phyloP scores from a whole-genome alignment of 495 filamentous ascomycete species.

The Aspergillus indologenus region DNA sequence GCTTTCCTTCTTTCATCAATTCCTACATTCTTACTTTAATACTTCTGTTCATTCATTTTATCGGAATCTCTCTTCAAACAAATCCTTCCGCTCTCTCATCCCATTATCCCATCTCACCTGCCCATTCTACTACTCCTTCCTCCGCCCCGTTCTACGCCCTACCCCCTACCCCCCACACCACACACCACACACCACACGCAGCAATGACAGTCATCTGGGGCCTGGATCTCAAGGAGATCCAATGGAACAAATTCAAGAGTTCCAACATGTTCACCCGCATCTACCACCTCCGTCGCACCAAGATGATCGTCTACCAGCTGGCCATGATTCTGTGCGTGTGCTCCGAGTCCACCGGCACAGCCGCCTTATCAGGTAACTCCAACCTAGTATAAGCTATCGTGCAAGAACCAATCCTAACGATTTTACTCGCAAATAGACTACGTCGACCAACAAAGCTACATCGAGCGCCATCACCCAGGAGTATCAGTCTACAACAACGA shows the following conservation, averaged over 20 bases:
- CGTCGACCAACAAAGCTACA: conserved; percentile 42
- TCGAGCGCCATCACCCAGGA: conserved; percentile 27
- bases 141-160: not conserved
- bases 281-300: conserved; percentile 48
- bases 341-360: conserved; percentile 49
- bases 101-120: too few species aligned
- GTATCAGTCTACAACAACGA: conserved; percentile 44
- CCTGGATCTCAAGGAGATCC: conserved; percentile 48
- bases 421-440: conserved; percentile 33
- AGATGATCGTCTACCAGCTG: conserved; percentile 53
- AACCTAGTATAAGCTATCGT: not conserved
- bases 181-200: not conserved
- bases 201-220: conserved; percentile 50
- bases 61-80: not conserved
- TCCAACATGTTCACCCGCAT: conserved; percentile 49
- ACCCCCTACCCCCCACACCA: not conserved
- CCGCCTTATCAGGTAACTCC: conserved; percentile 42
- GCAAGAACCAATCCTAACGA: not conserved
- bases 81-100: not conserved
- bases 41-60: not conserved
- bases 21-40: not conserved
- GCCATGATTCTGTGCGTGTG: conserved; percentile 53
- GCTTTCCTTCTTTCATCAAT: not conserved
- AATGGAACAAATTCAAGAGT: conserved; percentile 50
- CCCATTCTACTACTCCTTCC: not conserved